Evolutionary conservation across 345 rosid species (phyloP).

Genomic region (Citropsis articulata): DNA sequence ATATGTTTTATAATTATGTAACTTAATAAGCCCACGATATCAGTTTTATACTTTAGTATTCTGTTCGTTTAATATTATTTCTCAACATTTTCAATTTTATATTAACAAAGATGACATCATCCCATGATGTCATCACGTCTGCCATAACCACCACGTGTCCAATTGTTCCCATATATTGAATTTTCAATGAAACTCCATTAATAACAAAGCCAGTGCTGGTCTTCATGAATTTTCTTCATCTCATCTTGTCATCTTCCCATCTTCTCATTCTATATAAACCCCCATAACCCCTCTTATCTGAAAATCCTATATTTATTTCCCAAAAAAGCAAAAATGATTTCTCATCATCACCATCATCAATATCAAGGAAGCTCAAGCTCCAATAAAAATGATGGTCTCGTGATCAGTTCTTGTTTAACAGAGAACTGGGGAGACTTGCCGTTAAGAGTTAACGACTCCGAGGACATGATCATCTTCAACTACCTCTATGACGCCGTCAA

Average conservation of each 20-base stretch:
- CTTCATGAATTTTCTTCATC: too few relatives aligned
- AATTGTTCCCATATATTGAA: not conserved
- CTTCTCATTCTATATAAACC: not conserved
- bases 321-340: not conserved
- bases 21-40: too few relatives aligned
- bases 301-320: not conserved
- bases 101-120: not conserved
- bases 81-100: too few relatives aligned
- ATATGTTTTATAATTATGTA: too few relatives aligned
- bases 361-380: conserved; percentile 30
- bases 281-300: not conserved
- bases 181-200: not conserved
- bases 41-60: too few relatives aligned
- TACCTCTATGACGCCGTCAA: conserved; percentile 54
- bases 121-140: not conserved
- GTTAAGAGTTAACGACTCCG: conserved; percentile 45
- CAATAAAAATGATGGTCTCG: conserved; percentile 4
- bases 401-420: conserved; percentile 46
- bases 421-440: conserved; percentile 69
- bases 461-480: conserved; percentile 55
- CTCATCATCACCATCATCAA: not conserved
- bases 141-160: not conserved
- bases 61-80: too few relatives aligned
- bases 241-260: not conserved
- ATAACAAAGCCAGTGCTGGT: not conserved